Percentiles rank a stretch among this genome's conserved stretches.
Evolutionary conservation across 495 filamentous ascomycete species (phyloP).

Genomic region (Lepraria neglecta): DNA sequence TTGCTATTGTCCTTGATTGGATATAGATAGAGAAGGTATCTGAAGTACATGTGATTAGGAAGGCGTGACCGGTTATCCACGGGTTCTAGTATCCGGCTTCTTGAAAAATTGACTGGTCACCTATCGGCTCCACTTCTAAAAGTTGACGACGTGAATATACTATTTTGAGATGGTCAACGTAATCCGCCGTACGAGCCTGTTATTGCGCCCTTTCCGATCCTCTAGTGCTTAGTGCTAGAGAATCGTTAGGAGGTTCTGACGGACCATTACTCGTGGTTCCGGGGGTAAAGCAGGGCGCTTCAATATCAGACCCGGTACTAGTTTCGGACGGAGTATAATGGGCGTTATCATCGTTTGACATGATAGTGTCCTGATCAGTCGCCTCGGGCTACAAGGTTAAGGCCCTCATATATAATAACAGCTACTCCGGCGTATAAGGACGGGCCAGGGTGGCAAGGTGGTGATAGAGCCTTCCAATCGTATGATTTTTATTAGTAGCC

Average conservation of each 20-base stretch:
- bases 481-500: conserved; percentile 62
- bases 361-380: background rate
- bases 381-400: conserved; percentile 28
- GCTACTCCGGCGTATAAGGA: conserved; percentile 64
- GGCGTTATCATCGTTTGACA: background rate
- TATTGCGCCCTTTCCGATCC: background rate
- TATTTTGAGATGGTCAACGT: background rate
- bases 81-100: too few relatives aligned
- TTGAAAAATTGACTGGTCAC: conserved; percentile 3
- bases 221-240: background rate
- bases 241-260: conserved; percentile 1
- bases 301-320: background rate
- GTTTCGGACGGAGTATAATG: background rate
- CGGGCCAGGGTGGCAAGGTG: conserved; percentile 75
- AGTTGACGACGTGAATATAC: too few relatives aligned
- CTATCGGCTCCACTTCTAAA: background rate
- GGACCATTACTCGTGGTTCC: background rate
- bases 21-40: too few relatives aligned
- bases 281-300: background rate
- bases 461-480: conserved; percentile 71
- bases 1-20: too few relatives aligned
- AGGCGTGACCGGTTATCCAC: too few relatives aligned
- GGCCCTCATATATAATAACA: conserved; percentile 63
- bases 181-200: background rate
- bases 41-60: too few relatives aligned